Conservation (phyloP, 2,329 filamentous ascomycete species). For the Aspergillus sp. region DNA sequence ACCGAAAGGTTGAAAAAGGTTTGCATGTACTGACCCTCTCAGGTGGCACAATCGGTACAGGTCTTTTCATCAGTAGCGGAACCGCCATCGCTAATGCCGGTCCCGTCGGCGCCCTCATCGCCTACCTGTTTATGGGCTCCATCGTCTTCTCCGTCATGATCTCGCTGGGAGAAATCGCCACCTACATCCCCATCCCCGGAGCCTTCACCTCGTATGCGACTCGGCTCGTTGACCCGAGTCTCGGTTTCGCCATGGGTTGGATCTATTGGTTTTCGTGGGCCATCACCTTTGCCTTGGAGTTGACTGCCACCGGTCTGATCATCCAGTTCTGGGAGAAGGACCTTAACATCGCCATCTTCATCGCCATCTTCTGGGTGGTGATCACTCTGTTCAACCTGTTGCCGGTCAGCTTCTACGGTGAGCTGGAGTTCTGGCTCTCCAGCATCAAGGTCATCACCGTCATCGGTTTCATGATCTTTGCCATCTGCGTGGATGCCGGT, state of each 20-base stretch:
- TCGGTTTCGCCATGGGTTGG: slow-evolving; percentile 78
- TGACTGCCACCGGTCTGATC: slow-evolving; percentile 69
- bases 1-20: neutral
- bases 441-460: slow-evolving; percentile 75
- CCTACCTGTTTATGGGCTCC: slow-evolving; percentile 66
- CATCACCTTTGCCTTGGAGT: slow-evolving; percentile 69
- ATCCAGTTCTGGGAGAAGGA: slow-evolving; percentile 69
- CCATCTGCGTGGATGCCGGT: slow-evolving; percentile 71
- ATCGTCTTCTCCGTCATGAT: slow-evolving; percentile 76
- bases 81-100: slow-evolving; percentile 61
- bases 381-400: slow-evolving; percentile 69
- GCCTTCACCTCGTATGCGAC: slow-evolving; percentile 74
- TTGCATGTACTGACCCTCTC: slow-evolving; percentile 39
- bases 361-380: slow-evolving; percentile 68
- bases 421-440: slow-evolving; percentile 76
- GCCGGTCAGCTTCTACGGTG: slow-evolving; percentile 69
- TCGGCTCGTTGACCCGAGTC: slow-evolving; percentile 69
- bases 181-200: slow-evolving; percentile 72
- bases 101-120: slow-evolving; percentile 64
- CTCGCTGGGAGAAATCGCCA: slow-evolving; percentile 65
- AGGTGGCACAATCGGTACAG: slow-evolving; percentile 68
- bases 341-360: slow-evolving; percentile 68
- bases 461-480: slow-evolving; percentile 72
- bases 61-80: slow-evolving; percentile 68
- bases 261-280: slow-evolving; percentile 80